Conservation (phyloP, 2,329 filamentous ascomycete species). For the Colletotrichum theobromicola region DNA sequence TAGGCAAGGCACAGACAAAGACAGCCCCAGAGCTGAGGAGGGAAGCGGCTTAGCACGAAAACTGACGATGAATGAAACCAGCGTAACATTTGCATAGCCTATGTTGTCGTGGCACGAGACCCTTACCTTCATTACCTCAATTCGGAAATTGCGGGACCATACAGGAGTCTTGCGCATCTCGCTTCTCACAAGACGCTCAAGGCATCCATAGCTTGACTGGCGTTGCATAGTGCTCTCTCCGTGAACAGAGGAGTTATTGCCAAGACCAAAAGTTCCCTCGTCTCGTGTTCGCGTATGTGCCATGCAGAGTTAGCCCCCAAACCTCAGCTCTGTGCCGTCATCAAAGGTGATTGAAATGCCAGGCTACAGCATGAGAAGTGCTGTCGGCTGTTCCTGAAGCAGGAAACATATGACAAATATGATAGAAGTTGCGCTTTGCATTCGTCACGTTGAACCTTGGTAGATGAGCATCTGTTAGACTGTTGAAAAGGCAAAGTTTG, state of each 20-base stretch:
- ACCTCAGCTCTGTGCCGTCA: background rate
- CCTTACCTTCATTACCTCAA: background rate
- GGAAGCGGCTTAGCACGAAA: background rate
- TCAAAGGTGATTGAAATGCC: background rate
- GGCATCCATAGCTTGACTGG: background rate
- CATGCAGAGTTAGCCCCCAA: background rate
- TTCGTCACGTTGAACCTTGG: background rate
- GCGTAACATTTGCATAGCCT: background rate
- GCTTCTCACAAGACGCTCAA: background rate
- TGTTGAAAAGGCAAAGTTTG: background rate
- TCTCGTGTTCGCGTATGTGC: background rate
- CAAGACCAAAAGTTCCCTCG: background rate
- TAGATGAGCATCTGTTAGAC: background rate
- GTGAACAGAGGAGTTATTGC: background rate
- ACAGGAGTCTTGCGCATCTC: background rate
- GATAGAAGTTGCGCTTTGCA: background rate
- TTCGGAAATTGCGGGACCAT: background rate
- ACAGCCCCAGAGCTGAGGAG: background rate
- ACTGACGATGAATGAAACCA: background rate
- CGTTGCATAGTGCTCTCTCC: background rate
- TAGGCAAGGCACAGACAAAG: background rate
- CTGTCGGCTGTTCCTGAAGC: background rate
- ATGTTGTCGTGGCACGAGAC: background rate
- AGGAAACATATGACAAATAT: background rate
- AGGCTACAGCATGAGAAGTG: background rate